Base-by-base conservation (phyloP, 2,329 filamentous ascomycete genomes). In the Aspergillus piperis region DNA sequence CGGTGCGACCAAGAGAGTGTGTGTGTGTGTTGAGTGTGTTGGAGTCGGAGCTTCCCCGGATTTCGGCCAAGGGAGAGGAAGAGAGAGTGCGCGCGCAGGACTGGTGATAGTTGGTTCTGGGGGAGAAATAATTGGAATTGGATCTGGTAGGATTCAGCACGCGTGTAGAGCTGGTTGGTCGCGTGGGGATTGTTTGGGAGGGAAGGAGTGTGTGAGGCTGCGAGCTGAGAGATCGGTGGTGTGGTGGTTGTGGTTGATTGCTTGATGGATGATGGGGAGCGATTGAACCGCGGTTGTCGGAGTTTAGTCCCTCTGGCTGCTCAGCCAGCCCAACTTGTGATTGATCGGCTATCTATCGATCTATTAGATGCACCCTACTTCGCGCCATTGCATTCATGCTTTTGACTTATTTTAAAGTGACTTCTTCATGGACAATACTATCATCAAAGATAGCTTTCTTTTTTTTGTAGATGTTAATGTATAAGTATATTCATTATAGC, bases 271-370 rank as follows among this genome's bases (percentile, higher is more conserved):
- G 32, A 13, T 36, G 32, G 44, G 41, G 55, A 54, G 47, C 41
- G 54, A 57, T 60, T 72, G 68, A 66, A 66, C 72, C 72, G 72
- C 72, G 72, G 72, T 66, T 71, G 63, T 73, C 38, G 27, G 50
- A 44, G 25, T 17, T 58, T 50, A 25, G 32, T 36, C 32, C 32
- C 32, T 36, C 11, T 13, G 10, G 32, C 32, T 36, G 32, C 32
- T 36, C 32, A 13, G 32, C 32, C 32, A 36, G 32, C 32, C 32
- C 32, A 6, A 36, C 32, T 36, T 36, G 32, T 36, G 32, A 36
- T 23, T 17, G 15, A 15, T 21, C 25, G 25, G 7, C 15, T 32
- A 32, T 19, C 25, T 17, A 30, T 32, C 49, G n/a, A 51, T 19
- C 10, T 32, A 51, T n/a, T 27, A 30, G n/a, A 51, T 23, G 15